Evolutionary conservation across 2,329 filamentous ascomycete genomes (phyloP), one percentile per base, ranked within the genome.

Genomic region (Kalmusia sp.): DNA sequence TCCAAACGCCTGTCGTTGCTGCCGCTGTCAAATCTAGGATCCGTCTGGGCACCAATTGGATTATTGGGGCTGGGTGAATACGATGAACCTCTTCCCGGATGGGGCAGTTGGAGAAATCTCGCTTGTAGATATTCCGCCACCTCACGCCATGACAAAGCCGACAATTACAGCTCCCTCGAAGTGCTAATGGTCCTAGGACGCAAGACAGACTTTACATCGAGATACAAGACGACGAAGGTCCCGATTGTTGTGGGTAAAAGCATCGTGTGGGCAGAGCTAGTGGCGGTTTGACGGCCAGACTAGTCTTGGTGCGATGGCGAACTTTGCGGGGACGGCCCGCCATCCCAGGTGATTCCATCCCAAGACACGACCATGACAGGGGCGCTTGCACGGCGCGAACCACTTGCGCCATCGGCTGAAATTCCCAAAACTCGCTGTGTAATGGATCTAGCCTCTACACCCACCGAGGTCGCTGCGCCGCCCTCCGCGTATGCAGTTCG

Each of bases 271-370:
- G 14, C 14, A 24, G 19, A 27, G 43, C 43, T 25, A 35, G 19
- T 35, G 30, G 30, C 33, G 6, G 19, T 9, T 7, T 34, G 17
- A 21, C 9, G 43, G 19, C n/a, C 21, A 17, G 30, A 15, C 28
- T 35, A 25, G 30, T 21, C 11, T 28, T 15, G 30, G 27, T 9
- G 21, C 27, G 28, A 11, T 33, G 34, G 21, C 22, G 28, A 33
- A 6, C 19, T 45, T 44, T 44, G 40, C 40, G 15, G 28, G 40
- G 27, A 33, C 40, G 40, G 27, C n/a, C 25, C 39, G 39, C 37
- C 12, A 31, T n/a, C n/a, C n/a, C n/a, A n/a, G n/a, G n/a, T n/a
- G n/a, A 28, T 12, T 27, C 27, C 17, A 9, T n/a, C 15, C 28
- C 40, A 27, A 33, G 17, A 9, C n/a, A n/a, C n/a, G n/a, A n/a